Evolutionary conservation across 2,329 filamentous ascomycete genomes (phyloP), one percentile per base, ranked within the genome.

Genomic region (Aspergillus fijiensis): DNA sequence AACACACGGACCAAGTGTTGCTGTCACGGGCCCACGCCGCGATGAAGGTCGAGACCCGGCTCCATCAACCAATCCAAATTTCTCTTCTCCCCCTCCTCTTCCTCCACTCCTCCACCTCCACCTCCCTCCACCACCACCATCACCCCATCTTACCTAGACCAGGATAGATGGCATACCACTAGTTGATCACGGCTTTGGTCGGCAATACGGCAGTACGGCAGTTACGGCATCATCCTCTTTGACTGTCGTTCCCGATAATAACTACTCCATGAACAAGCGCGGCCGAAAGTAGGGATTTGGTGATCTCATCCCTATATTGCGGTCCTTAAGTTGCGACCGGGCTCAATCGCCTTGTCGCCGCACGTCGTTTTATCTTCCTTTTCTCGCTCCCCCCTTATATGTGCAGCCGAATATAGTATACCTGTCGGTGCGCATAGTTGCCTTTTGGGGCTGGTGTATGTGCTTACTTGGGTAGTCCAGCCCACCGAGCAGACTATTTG

Each of bases 1-100:
- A 50, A 58, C 55, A 63, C 63, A 63, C 62, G 58, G 59, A 63
- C 62, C 60, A 64, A 63, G 58, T 51, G 60, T 63, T 61, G 64
- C 57, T 62, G 52, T 57, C 47, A 55, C 49, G 54, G 61, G 51
- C 52, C 50, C 33, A 52, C 50, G 50, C 25, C 16, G 39, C 33
- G 33, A 10, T 35, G 31, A 33, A 52, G 59, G 63, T 61, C 63
- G 53, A 51, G 63, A 59, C 61, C 60, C 52, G 25, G 31, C 42
- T 12, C 25, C 45, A 45, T 39, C 62, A 55, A 35, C 62, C 60
- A 62, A 64, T 64, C 19, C 45, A 11, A 49, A 31, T 27, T 45
- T 47, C 35, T 42, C 33, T 21, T 47, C 16, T 42, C 5, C 16
- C 39, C 35, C 49, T 49, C 57, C 47, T 49, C 47, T 47, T 19